Percentiles rank a stretch among this genome's conserved stretches.
phyloP scores from a whole-genome alignment of 2,329 filamentous ascomycete species.

The Emergomyces orientalis region DNA sequence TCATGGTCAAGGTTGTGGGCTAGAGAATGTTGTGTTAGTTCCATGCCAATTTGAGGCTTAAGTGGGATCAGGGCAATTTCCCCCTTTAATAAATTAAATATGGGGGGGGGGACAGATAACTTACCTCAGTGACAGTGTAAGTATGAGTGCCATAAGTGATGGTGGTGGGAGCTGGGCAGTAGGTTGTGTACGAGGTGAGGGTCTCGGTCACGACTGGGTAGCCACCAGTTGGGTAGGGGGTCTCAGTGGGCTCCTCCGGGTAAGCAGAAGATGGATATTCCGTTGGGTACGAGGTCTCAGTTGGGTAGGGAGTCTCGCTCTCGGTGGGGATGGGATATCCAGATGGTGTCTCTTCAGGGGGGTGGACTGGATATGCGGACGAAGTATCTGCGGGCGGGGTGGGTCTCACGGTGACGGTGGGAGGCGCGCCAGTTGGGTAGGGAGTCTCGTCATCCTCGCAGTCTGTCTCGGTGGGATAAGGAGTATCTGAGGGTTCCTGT shows the following conservation, averaged over 20 bases:
- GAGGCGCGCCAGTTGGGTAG: background rate
- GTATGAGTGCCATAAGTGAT: slow-evolving; percentile 56
- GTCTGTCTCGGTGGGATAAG: background rate
- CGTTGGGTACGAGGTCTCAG: background rate
- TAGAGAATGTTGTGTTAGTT: slow-evolving; percentile 20
- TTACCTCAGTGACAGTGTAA: slow-evolving; percentile 59
- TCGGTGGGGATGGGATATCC: background rate
- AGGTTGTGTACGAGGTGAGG: slow-evolving; percentile 59
- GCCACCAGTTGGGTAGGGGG: background rate
- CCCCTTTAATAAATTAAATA: no score
- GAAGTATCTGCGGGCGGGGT: background rate
- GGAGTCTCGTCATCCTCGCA: background rate
- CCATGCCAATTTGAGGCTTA: background rate
- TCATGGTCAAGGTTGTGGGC: slow-evolving; percentile 62
- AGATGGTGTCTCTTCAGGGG: background rate
- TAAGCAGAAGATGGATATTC: no score
- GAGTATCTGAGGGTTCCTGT: background rate
- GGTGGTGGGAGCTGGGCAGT: slow-evolving; percentile 59
- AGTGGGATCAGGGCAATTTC: background rate
- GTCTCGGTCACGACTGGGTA: slow-evolving; percentile 17
- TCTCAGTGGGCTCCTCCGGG: background rate
- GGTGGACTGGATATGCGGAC: background rate
- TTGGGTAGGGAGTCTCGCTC: background rate
- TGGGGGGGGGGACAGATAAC: slow-evolving; percentile 15
- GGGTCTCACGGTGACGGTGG: background rate